Base-by-base conservation (phyloP, 345 rosid species). In the Cardamine chenopodiifolia region DNA sequence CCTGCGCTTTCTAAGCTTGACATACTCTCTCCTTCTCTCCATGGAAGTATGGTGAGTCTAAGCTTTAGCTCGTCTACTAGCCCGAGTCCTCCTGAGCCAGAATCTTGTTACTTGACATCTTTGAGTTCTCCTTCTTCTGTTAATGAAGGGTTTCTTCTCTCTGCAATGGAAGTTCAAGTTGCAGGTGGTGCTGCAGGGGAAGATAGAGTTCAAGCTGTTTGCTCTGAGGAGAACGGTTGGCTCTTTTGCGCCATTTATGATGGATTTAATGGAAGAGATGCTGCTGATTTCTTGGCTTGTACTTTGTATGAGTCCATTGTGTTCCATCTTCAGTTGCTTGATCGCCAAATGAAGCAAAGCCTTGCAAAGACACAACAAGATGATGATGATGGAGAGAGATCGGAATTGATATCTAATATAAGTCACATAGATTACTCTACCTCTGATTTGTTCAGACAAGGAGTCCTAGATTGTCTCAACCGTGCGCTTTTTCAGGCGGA, bases 171-270 rank as follows among this genome's bases (percentile, higher is more conserved):
- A 76, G 87, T 95, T 69, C 99, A 95, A 78, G 88, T 90, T 61
- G 99, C 99, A 3, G 99, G 97, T 14, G 99, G 99, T 63, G 99
- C 99, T 71, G 99, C 99, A 11, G 99, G 99, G 23, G 97, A 95
- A 81, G 99, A 90, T 81, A 85, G 97, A 64, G 97, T 95, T 73
- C 99, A 92, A 74, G 99, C 97, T 45, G 96, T 95, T 73, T 95
- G 99, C 76, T 95, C 97, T 65, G 97, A 92, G 77, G 99, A 95
- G 81, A 86, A 92, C 22, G 97, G 96, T 18, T 90, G 89, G 96
- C 86, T 95, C 10, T 92, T 90, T 62, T 92, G 99, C 44, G 97
- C 89, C 8, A 90, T 95, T 29, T 95, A 89, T 62, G 99, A 92
- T 50, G 99, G 99, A 8, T 95, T 95, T 62, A 95, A 95, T 62